Base-by-base conservation (phyloP, 1,139 yeast species). In the Kodamaea ohmeri region DNA sequence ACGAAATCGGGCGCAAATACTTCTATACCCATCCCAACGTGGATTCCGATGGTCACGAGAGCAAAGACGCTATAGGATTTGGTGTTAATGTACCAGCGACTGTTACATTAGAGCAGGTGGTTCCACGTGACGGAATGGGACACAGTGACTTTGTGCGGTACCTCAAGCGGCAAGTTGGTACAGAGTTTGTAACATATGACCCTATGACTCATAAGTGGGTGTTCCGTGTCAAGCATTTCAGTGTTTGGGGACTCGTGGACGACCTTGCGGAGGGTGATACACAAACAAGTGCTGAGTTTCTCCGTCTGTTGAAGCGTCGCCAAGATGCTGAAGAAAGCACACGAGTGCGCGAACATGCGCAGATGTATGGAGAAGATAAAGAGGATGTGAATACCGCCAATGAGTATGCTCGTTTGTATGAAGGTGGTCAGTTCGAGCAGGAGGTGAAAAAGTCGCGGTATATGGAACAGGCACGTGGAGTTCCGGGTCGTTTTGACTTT, bases 221-320 rank as follows among this genome's bases (percentile, higher is more conserved):
- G 0, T 89, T 88, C 60, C 77, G 71, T 50, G 97, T 92, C 1
- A 80, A 84, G 47, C 98, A 92, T 64, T 92, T 92, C 53, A 88
- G 96, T 63, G 76, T 84, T 5, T 92, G 97, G 96, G 97, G 97
- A 3, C 63, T 92, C 34, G 73, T 83, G 15, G 89, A 83, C 42
- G 85, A 80, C 19, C 80, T 76, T 31, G 83, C 78, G 41, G 76
- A 70, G 6, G 78, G 77, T 26, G 73, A 73, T 25, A 80, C 73
- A 40, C 71, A 58, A 41, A 62, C 63, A 32, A 15, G 25, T n/a
- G 13, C 35, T 5, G 41, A 56, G 42, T 55, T 52, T 40, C 42
- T 54, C 27, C 38, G 50, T 12, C 56, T 49, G 11, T 42, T 61
- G 47, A 63, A 65, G 36, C 53, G 64, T 29, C 53, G 54, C 36